These are phyloP conservation scores for Tarenaya hassleriana DNA, from an alignment of 345 rosid species.

Conservation along the genomic window DNA sequence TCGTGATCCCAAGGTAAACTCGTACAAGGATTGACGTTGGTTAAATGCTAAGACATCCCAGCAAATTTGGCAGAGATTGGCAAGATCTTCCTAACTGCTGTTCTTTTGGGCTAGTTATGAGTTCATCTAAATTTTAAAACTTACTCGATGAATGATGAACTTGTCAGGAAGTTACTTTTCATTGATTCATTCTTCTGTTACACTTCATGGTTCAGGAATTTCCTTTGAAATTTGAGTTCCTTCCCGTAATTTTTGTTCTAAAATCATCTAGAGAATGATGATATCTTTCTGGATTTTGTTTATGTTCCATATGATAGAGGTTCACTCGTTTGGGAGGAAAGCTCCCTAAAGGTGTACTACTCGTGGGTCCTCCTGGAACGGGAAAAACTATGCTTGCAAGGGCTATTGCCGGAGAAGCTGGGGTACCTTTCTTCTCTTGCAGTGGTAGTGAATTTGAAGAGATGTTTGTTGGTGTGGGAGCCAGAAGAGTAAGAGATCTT, in stretches of 20 bases:
- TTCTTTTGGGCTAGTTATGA: too few species aligned
- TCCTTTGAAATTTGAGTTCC: too few species aligned
- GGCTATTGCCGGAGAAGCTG: constrained; percentile 98
- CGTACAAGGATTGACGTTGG: background rate
- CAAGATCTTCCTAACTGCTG: too few species aligned
- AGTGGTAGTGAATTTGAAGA: constrained; percentile 99
- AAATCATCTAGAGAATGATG: background rate
- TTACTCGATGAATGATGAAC: too few species aligned
- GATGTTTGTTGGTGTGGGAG: constrained; percentile 99
- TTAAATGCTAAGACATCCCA: too few species aligned
- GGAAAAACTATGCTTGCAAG: constrained; percentile 99
- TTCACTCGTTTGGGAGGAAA: constrained; percentile 97
- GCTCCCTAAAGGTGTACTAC: constrained; percentile 96
- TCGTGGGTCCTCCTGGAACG: constrained; percentile 96
- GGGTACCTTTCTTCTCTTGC: constrained; percentile 97
- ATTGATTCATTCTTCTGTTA: too few species aligned
- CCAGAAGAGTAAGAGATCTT: constrained; percentile 93
- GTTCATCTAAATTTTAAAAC: too few species aligned
- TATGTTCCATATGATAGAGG: constrained; percentile 45
- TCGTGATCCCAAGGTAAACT: constrained; percentile 83
- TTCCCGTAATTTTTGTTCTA: too few species aligned
- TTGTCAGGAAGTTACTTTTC: too few species aligned
- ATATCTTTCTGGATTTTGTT: background rate
- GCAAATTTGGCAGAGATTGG: too few species aligned
- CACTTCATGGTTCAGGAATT: too few species aligned